Evolutionary conservation across 257 asterid species (phyloP), one percentile per base, ranked within the genome.

Genomic region (Salvia rosmarinus): DNA sequence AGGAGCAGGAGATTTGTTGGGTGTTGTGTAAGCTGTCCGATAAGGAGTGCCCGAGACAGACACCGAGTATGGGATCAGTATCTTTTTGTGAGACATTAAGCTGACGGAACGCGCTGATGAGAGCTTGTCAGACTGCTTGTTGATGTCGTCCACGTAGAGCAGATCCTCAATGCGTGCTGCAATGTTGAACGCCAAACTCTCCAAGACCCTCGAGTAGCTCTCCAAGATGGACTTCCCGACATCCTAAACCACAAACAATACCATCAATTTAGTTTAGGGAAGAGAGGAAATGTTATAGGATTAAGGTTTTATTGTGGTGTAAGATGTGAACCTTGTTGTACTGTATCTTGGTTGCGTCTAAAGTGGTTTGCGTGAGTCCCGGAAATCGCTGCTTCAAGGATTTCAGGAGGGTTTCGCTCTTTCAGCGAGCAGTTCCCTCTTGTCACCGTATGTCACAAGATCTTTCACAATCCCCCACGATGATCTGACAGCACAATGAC

Each of bases 191-290:
- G 99, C 95, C 65, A 94, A 80, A 67, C 97, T 89, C 82, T 94
- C 99, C 87, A 94, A 81, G 21, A 94, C 98, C 75, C 99, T 82
- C 13, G 99, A 94, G 87, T 94, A 94, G 95, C 99, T 89, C 89
- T 94, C 99, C 67, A 94, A 43, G 23, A 94, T 86, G 13, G 96
- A 86, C 85, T 88, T 94, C 13, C 99, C 99, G 1, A 94, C 85
- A 78, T 94, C 99, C 99, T 94, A 73, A 70, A 16, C 52, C 62
- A 58, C n/a, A 20, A 11, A 23, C 40, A 51, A 55, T 5, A 68
- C 40, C 13, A 14, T 30, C 60, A 65, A 64, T 55, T 16, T 6
- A n/a, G 9, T 47, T 39, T 14, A 10, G 44, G 25, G 10, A 6
- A 9, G 30, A 23, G 28, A 40, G 14, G 32, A 21, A 4, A 9